These are phyloP conservation scores for Amanita muscaria DNA, from an alignment of 768 basidiomycete species.

Conservation along the genomic window DNA sequence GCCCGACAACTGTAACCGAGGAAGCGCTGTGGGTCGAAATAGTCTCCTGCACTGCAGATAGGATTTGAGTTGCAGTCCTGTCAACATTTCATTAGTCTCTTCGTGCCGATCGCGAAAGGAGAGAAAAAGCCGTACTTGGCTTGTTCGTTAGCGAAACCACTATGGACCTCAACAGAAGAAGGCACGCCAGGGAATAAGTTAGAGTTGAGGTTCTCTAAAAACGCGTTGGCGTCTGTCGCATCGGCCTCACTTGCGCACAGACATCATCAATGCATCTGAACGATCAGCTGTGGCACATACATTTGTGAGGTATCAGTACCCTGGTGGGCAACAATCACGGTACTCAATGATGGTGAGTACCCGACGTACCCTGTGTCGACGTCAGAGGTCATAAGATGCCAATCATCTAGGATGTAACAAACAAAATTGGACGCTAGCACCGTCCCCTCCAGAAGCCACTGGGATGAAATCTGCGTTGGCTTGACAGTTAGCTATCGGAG, in stretches of 20 bases:
- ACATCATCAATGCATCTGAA: not conserved
- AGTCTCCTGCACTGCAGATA: conserved; percentile 30
- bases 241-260: conserved; percentile 22
- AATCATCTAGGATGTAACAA: conserved; percentile 4
- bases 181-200: conserved; percentile 39
- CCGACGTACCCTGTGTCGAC: conserved; percentile 18
- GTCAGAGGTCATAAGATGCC: not conserved
- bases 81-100: not conserved
- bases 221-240: conserved; percentile 29
- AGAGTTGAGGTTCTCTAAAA: conserved; percentile 24
- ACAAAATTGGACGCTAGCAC: conserved; percentile 31
- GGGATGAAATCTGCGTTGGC: conserved; percentile 34
- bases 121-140: conserved; percentile 22
- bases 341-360: conserved; percentile 22
- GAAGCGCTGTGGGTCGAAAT: conserved; percentile 27
- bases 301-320: conserved; percentile 31
- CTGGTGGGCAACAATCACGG: conserved; percentile 36
- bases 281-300: conserved; percentile 13
- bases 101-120: not conserved
- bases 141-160: conserved; percentile 36
- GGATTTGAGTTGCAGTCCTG: conserved; percentile 33
- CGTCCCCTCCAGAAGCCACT: conserved; percentile 38
- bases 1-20: conserved; percentile 36
- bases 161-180: conserved; percentile 34
- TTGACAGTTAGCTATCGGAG: conserved; percentile 26